Percentiles rank a stretch among this genome's conserved stretches.
These are phyloP conservation scores for Linnemannia exigua DNA, from an alignment of 192 early-diverging fungal genomes.

Conservation along the genomic window DNA sequence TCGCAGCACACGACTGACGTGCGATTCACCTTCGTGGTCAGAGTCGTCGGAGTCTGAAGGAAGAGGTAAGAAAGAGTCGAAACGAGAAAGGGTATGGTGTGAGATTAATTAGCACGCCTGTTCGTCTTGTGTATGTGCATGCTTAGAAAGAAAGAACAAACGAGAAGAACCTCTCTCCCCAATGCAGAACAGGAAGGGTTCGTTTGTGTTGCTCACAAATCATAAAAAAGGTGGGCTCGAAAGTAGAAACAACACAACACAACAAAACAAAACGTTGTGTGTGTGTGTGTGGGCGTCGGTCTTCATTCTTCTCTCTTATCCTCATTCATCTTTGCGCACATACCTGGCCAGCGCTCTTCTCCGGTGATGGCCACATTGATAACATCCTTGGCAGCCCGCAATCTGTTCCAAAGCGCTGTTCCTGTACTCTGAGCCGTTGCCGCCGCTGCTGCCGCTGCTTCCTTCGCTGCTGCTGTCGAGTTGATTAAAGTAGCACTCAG, in stretches of 20 bases:
- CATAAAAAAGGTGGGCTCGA: background rate
- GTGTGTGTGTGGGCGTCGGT: background rate
- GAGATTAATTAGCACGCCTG: background rate
- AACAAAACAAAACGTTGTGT: background rate
- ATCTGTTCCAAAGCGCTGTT: slow-evolving; percentile 28
- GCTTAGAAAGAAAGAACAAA: background rate
- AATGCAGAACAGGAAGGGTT: background rate
- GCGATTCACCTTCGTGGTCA: slow-evolving; percentile 50
- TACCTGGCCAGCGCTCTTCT: slow-evolving; percentile 57
- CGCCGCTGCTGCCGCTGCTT: background rate
- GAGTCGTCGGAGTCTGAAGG: slow-evolving; percentile 45
- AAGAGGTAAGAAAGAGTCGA: background rate
- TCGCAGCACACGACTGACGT: slow-evolving; percentile 38
- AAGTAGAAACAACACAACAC: background rate
- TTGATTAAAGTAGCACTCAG: background rate
- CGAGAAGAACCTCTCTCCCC: background rate
- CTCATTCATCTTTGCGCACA: background rate
- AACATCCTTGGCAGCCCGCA: slow-evolving; percentile 50
- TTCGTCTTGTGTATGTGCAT: background rate
- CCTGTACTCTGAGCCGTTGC: slow-evolving; percentile 33
- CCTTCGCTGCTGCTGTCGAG: background rate
- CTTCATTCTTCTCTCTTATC: background rate
- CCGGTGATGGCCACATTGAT: slow-evolving; percentile 52
- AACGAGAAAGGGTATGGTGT: background rate
- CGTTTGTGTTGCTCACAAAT: background rate